phyloP scores from a whole-genome alignment of 371 early-diverging fungal genomes.

The Circinella minor region DNA sequence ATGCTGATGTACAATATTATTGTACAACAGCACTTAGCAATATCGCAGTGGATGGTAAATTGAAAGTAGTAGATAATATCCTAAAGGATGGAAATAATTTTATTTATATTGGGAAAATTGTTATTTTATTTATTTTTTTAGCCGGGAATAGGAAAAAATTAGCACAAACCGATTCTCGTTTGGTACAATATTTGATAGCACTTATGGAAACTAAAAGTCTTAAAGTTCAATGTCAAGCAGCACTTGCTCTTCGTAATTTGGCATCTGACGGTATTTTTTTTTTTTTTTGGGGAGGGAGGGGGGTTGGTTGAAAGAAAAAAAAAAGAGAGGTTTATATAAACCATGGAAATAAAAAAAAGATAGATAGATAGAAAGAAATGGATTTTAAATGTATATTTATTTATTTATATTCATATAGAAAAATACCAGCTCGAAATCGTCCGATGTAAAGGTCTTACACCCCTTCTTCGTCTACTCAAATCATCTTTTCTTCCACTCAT shows the following conservation, averaged over 20 bases:
- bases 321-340: too few species aligned
- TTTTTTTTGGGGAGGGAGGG: background rate
- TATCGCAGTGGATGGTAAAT: conserved; percentile 85
- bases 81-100: background rate
- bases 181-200: conserved; percentile 80
- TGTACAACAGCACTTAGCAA: conserved; percentile 92
- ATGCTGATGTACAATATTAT: conserved; percentile 90
- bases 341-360: too few species aligned
- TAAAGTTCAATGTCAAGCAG: conserved; percentile 91
- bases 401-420: conserved; percentile 43
- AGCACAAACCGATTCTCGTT: conserved; percentile 75
- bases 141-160: conserved; percentile 74
- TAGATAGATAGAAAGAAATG: too few species aligned
- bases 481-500: conserved; percentile 81
- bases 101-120: background rate
- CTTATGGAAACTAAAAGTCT: conserved; percentile 80
- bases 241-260: conserved; percentile 87
- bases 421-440: conserved; percentile 89
- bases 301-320: too few species aligned
- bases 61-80: background rate
- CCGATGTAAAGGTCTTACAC: conserved; percentile 75
- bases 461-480: conserved; percentile 76
- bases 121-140: conserved; percentile 5
- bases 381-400: conserved; percentile 7
- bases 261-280: conserved; percentile 73